Conservation (phyloP, 805 yeast genomes). For the fission yeast (Schizosaccharomyces pombe) region DNA sequence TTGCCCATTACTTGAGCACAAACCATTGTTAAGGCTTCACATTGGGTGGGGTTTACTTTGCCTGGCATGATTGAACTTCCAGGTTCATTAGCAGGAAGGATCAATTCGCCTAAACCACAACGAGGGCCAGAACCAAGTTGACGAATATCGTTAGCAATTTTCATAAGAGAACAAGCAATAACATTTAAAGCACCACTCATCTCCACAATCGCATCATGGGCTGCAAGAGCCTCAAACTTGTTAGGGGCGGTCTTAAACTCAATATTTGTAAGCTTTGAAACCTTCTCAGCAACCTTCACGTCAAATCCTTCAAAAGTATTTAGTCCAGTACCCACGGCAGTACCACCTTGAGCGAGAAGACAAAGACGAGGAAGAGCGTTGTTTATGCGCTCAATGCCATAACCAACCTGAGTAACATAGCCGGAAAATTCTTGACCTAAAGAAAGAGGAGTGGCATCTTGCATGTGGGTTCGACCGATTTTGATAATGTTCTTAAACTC, state of each 20-base stretch:
- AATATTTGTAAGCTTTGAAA: conserved; percentile 65
- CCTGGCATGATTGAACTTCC: conserved; percentile 99
- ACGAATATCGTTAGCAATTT: conserved; percentile 94
- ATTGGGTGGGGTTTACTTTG: conserved; percentile 96
- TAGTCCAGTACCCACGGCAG: conserved; percentile 97
- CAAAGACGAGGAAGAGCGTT: conserved; percentile 49
- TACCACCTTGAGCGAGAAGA: conserved; percentile 93
- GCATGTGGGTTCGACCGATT: conserved; percentile 96
- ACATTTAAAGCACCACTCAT: conserved; percentile 94
- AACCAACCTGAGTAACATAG: conserved; percentile 75
- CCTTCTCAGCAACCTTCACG: conserved; percentile 64
- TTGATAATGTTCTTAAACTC: conserved; percentile 81
- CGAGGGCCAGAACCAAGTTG: conserved; percentile 98
- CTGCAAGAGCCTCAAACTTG: conserved; percentile 96
- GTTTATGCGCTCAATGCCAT: conserved; percentile 76
- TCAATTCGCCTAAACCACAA: conserved; percentile 93
- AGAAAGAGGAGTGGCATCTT: conserved; percentile 95
- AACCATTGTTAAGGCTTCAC: conserved; percentile 96
- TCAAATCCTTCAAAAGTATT: conserved; percentile 86
- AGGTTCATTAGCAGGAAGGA: conserved; percentile 94
- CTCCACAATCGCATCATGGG: conserved; percentile 95
- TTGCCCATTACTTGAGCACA: conserved; percentile 95
- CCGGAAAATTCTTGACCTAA: conserved; percentile 96
- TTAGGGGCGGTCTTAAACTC: conserved; percentile 88
- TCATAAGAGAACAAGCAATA: conserved; percentile 75